Percentiles rank a stretch among this genome's conserved stretches.
phyloP scores from a whole-genome alignment of 2,329 filamentous ascomycete genomes.

The Penicillium olsonii region DNA sequence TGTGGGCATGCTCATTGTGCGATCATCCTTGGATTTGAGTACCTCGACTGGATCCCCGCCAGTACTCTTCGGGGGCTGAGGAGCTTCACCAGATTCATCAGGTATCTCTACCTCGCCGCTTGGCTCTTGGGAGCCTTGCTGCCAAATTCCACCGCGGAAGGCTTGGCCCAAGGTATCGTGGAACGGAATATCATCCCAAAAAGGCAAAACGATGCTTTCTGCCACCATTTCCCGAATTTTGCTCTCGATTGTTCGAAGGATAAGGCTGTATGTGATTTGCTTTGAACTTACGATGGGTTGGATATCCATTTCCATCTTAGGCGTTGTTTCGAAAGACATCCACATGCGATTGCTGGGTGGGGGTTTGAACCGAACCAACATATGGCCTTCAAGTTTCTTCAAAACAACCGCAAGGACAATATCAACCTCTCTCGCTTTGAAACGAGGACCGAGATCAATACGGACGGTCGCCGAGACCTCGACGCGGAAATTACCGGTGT shows the following conservation, averaged over 20 bases:
- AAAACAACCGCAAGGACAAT: conserved; percentile 83
- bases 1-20: conserved; percentile 35
- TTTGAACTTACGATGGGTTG: conserved; percentile 93
- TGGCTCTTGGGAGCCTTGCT: conserved; percentile 47
- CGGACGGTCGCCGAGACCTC: conserved; percentile 91
- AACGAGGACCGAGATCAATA: conserved; percentile 83
- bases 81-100: conserved; percentile 33
- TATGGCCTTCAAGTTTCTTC: conserved; percentile 81
- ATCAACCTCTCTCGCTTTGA: conserved; percentile 88
- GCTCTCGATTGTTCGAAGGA: conserved; percentile 90
- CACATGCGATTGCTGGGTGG: conserved; percentile 95
- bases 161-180: conserved; percentile 74
- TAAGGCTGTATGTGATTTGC: conserved; percentile 92
- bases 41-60: conserved; percentile 26
- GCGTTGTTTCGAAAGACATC: conserved; percentile 92
- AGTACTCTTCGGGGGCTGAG: conserved; percentile 21
- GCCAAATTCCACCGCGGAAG: conserved; percentile 85
- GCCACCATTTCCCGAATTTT: conserved; percentile 91
- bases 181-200: conserved; percentile 96
- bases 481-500: conserved; percentile 83
- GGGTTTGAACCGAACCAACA: conserved; percentile 85
- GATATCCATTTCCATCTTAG: conserved; percentile 89
- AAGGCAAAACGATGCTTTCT: conserved; percentile 86
- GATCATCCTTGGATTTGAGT: conserved; percentile 36
- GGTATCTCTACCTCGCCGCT: conserved; percentile 40